Conservation (phyloP, 331 rosid genomes). For the Pyracantha coccinea region DNA sequence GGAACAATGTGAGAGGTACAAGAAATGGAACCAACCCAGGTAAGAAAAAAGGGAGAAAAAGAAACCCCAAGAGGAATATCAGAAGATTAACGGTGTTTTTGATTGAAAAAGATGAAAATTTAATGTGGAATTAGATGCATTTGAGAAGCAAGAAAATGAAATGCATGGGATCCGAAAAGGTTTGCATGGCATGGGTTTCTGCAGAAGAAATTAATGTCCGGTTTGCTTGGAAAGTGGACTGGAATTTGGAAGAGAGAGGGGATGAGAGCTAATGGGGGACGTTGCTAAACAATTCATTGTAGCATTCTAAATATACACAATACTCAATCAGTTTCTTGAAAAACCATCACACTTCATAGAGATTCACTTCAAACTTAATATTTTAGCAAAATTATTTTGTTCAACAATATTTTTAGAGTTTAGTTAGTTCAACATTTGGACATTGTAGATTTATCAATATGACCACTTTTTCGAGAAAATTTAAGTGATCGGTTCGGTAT, state of each 20-base stretch:
- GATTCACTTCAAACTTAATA: not conserved
- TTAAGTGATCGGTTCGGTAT: too few relatives aligned
- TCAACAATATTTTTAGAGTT: not conserved
- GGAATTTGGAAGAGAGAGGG: not conserved
- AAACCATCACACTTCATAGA: not conserved
- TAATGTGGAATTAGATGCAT: not conserved
- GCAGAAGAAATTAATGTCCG: not conserved
- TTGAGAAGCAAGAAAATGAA: not conserved
- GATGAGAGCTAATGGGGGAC: not conserved
- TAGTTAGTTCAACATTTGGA: too few relatives aligned
- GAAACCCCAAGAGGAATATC: not conserved
- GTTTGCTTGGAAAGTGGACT: not conserved
- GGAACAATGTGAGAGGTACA: not conserved
- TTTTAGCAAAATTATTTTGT: too few relatives aligned
- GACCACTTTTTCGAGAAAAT: not conserved
- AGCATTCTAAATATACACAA: too few relatives aligned
- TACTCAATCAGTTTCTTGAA: not conserved
- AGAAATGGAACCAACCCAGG: not conserved
- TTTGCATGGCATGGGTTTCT: not conserved
- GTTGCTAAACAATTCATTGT: not conserved
- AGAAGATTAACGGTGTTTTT: not conserved
- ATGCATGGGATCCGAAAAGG: not conserved
- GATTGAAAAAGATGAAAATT: not conserved
- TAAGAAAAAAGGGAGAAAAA: not conserved
- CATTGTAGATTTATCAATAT: not conserved